These are phyloP conservation scores for Bipolaris bicolor DNA, from an alignment of 2,329 filamentous ascomycete species.

Conservation along the genomic window DNA sequence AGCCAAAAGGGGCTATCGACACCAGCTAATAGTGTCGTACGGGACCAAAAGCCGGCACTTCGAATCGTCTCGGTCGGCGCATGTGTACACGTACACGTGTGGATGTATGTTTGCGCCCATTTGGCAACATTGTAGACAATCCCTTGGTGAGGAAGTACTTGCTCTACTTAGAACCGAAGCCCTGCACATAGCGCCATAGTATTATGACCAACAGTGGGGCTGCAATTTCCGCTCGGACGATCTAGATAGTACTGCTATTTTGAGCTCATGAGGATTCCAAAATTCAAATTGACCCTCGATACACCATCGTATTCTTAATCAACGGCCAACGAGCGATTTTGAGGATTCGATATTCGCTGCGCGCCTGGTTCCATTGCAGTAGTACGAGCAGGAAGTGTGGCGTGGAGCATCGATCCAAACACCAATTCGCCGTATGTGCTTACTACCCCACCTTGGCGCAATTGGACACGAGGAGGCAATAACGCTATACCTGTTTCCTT, in stretches of 20 bases:
- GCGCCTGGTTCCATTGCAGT: neutral
- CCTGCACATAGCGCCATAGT: neutral
- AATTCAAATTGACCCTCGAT: neutral
- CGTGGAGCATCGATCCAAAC: neutral
- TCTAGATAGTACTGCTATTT: neutral
- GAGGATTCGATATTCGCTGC: no score
- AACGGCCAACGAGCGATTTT: no score
- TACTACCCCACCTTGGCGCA: constrained; percentile 10
- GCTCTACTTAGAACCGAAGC: neutral
- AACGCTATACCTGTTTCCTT: neutral
- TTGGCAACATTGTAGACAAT: neutral
- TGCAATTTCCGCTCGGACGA: neutral
- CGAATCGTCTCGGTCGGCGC: no score
- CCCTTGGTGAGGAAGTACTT: neutral
- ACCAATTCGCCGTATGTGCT: neutral
- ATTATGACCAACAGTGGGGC: neutral
- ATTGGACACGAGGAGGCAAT: constrained; percentile 5
- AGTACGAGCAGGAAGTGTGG: neutral
- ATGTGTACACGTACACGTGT: no score
- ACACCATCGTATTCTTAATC: neutral
- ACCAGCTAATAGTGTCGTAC: no score
- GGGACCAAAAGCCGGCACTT: no score
- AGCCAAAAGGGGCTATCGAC: no score
- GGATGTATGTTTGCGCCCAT: neutral
- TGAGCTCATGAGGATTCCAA: neutral